These are phyloP conservation scores for Piromyces sp. DNA, from an alignment of 192 early-diverging fungal species.

Conservation along the genomic window DNA sequence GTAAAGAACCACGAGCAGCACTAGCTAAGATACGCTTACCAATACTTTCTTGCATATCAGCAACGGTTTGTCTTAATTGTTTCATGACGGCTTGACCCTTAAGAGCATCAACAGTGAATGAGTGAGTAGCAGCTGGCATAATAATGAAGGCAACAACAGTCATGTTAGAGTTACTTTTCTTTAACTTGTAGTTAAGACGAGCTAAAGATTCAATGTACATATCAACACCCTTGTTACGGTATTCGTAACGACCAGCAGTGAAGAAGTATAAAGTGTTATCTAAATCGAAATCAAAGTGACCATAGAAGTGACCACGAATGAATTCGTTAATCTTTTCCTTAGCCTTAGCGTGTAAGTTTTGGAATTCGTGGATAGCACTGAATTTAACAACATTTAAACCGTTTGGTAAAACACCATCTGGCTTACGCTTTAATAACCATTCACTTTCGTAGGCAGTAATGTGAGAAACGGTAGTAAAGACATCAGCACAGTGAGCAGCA, in stretches of 20 bases:
- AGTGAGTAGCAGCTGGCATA: constrained; percentile 78
- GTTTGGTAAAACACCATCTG: constrained; percentile 88
- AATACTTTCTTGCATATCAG: constrained; percentile 64
- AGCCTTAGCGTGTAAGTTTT: constrained; percentile 80
- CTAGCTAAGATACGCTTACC: constrained; percentile 77
- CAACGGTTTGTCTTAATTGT: constrained; percentile 74
- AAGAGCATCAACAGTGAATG: constrained; percentile 87
- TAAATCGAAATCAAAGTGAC: constrained; percentile 88
- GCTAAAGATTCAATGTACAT: constrained; percentile 88
- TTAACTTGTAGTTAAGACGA: constrained; percentile 75
- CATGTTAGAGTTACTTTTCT: constrained; percentile 58
- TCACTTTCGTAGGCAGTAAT: constrained; percentile 94
- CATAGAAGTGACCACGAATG: constrained; percentile 93
- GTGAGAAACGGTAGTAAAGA: constrained; percentile 93
- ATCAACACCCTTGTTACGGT: constrained; percentile 95
- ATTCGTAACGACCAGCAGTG: constrained; percentile 91
- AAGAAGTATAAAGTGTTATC: constrained; percentile 96
- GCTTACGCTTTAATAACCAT: constrained; percentile 82
- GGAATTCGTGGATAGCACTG: constrained; percentile 93
- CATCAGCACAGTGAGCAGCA: constrained; percentile 83
- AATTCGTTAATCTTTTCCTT: constrained; percentile 95
- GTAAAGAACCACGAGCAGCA: constrained; percentile 61
- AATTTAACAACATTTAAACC: constrained; percentile 94
- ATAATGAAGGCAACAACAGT: constrained; percentile 95
- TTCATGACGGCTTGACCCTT: constrained; percentile 94